A percentile compares a stretch with the other conserved stretches of the same genome.
These are phyloP conservation scores for Sporisorium reilianum DNA, from an alignment of 1,284 basidiomycete species.

Conservation along the genomic window DNA sequence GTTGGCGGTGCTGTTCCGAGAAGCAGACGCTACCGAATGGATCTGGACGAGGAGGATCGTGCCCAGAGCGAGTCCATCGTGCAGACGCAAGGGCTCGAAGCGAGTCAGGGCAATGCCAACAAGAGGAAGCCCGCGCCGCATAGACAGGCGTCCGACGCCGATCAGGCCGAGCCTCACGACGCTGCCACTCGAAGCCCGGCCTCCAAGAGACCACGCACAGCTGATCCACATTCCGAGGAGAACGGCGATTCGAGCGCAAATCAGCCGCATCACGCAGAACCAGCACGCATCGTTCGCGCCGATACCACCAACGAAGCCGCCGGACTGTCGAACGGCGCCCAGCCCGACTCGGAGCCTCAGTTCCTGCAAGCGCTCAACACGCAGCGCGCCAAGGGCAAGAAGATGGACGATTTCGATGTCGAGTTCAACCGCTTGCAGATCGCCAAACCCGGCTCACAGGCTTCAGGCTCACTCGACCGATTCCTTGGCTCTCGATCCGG, in stretches of 20 bases:
- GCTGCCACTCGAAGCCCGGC: background rate
- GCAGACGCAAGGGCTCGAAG: slow-evolving; percentile 8
- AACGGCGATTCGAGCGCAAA: background rate
- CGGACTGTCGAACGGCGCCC: slow-evolving; percentile 27
- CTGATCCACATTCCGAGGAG: background rate
- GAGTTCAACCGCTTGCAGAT: slow-evolving; percentile 59
- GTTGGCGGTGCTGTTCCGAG: slow-evolving; percentile 10
- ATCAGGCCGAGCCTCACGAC: background rate
- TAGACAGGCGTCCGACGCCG: background rate
- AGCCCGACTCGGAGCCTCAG: slow-evolving; percentile 47
- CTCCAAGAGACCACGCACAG: slow-evolving; percentile 22
- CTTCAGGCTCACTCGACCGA: slow-evolving; percentile 13
- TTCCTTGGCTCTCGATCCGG: slow-evolving; percentile 4
- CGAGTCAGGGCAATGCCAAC: background rate
- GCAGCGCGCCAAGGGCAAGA: slow-evolving; percentile 43
- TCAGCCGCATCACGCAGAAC: background rate
- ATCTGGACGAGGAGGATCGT: slow-evolving; percentile 51
- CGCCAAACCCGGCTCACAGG: slow-evolving; percentile 27
- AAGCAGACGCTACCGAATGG: slow-evolving; percentile 47
- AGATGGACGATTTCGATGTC: slow-evolving; percentile 58
- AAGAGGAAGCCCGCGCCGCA: slow-evolving; percentile 33
- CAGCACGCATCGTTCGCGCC: slow-evolving; percentile 25
- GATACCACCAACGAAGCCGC: slow-evolving; percentile 4
- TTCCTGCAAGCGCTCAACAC: slow-evolving; percentile 59
- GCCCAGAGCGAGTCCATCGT: slow-evolving; percentile 17